Base-by-base conservation (phyloP, 805 yeast species). In the Candida hungchunana region DNA sequence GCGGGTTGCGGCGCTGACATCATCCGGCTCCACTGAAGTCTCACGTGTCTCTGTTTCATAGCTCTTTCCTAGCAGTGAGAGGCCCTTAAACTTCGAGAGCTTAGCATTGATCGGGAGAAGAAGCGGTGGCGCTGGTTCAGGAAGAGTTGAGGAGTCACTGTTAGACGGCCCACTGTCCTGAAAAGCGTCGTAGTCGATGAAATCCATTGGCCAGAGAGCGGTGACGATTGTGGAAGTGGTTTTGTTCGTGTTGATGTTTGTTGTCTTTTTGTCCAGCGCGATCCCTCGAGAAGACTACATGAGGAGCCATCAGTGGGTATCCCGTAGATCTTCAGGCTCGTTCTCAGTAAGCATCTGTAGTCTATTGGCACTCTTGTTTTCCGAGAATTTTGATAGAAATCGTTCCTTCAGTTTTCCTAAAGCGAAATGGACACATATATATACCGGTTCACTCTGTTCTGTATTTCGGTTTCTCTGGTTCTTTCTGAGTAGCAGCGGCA, bases 71-170 rank as follows among this genome's bases (percentile, higher is more conserved):
- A 65, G 43, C 22, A 60, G 46, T 6, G 70, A 63, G 6, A 65
- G 48, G 18, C 58, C 59, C 32, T 63, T 59, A 13, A 68, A 60
- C 28, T 63, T 44, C 36, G 66, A 67, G 29, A 50, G 48, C 48
- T 40, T 46, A 4, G 58, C 42, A 30, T 59, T 63, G 32, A 66
- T 49, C 7, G 71, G 64, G 2, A 67, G 47, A 12, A 59, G 53
- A 32, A 65, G 46, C 3, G 70, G 69, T 7, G 63, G 63, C 2
- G 69, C 62, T 1, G 71, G 69, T n/a, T 62, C 59, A 4, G 63
- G 60, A 3, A 54, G 37, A 4, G 40, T 26, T 7, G 28, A 15
- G 11, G 18, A 2, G 15, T 26, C 17, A 29, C 23, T 28, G 9
- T 29, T 23, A n/a, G 21, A 16, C 6, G n/a, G 6, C 15, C 19